Evolutionary conservation across 1,284 basidiomycete species (phyloP).

Genomic region (Pterulicium gracile): DNA sequence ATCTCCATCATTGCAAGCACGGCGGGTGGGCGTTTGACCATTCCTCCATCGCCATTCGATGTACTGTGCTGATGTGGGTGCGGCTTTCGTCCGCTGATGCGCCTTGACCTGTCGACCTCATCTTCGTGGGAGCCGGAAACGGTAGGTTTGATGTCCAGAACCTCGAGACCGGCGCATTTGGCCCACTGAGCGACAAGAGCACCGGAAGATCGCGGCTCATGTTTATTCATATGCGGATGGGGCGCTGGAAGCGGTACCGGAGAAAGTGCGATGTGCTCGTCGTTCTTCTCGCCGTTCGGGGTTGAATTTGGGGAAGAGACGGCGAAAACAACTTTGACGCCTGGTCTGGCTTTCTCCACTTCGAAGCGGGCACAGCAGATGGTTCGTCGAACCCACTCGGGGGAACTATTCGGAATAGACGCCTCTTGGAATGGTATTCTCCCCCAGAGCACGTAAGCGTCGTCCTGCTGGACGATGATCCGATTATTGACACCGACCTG

Average conservation of each 20-base stretch:
- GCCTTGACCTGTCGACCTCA: background rate
- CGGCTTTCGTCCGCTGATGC: background rate
- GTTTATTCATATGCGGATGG: constrained; percentile 38
- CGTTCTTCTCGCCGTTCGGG: constrained; percentile 22
- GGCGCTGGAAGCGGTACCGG: constrained; percentile 60
- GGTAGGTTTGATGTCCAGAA: constrained; percentile 44
- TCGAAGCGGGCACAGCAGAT: constrained; percentile 75
- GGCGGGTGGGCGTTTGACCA: constrained; percentile 62
- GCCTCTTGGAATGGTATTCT: constrained; percentile 35
- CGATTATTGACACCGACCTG: constrained; percentile 72
- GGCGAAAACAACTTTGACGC: constrained; percentile 48
- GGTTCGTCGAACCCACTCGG: constrained; percentile 73
- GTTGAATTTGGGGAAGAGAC: constrained; percentile 27
- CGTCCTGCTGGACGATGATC: constrained; percentile 67
- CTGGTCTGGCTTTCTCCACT: constrained; percentile 28
- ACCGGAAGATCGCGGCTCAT: constrained; percentile 55
- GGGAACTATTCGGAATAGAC: constrained; percentile 30
- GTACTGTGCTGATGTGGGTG: background rate
- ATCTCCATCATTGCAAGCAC: constrained; percentile 69
- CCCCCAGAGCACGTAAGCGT: constrained; percentile 74
- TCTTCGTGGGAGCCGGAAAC: constrained; percentile 10
- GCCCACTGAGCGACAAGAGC: constrained; percentile 58
- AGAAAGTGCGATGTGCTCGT: constrained; percentile 22
- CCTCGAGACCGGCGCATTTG: constrained; percentile 41
- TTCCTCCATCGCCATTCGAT: constrained; percentile 13